Evolutionary conservation across 257 asterid genomes (phyloP).

Genomic region (Nicotiana attenuata): DNA sequence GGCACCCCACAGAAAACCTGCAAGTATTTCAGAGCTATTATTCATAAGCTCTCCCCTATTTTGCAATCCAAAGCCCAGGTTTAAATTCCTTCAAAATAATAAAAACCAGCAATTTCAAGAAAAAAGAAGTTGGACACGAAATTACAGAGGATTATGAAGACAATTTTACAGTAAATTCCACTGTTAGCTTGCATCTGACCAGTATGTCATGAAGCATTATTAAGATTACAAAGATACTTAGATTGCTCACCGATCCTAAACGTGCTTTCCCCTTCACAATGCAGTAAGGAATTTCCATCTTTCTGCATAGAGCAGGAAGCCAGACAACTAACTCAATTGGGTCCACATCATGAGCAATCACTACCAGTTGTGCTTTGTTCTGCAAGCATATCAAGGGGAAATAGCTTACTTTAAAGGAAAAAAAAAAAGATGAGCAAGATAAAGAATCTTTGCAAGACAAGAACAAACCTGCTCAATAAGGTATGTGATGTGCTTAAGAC

Average conservation of each 20-base stretch:
- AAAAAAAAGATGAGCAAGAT: background rate
- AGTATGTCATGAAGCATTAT: background rate
- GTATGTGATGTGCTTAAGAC: conserved; percentile 40
- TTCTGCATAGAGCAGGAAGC: conserved; percentile 37
- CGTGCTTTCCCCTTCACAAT: conserved; percentile 42
- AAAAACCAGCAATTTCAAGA: no score
- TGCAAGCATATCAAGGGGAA: background rate
- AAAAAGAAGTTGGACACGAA: no score
- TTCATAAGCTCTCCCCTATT: no score
- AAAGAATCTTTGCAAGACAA: background rate
- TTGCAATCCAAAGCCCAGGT: no score
- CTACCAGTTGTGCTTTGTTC: conserved; percentile 47
- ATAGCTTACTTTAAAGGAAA: background rate
- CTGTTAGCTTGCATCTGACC: no score
- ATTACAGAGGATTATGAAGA: no score
- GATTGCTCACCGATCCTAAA: conserved; percentile 25
- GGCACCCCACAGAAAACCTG: no score
- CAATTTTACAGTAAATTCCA: no score
- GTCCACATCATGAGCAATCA: conserved; percentile 46
- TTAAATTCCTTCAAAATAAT: no score
- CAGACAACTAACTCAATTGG: conserved; percentile 43
- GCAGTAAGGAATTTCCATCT: conserved; percentile 48
- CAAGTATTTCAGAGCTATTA: no score
- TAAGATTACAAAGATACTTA: background rate
- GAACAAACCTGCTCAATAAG: conserved; percentile 41